Base-by-base conservation (phyloP, 2,329 filamentous ascomycete species). In the Diplodia mutila region DNA sequence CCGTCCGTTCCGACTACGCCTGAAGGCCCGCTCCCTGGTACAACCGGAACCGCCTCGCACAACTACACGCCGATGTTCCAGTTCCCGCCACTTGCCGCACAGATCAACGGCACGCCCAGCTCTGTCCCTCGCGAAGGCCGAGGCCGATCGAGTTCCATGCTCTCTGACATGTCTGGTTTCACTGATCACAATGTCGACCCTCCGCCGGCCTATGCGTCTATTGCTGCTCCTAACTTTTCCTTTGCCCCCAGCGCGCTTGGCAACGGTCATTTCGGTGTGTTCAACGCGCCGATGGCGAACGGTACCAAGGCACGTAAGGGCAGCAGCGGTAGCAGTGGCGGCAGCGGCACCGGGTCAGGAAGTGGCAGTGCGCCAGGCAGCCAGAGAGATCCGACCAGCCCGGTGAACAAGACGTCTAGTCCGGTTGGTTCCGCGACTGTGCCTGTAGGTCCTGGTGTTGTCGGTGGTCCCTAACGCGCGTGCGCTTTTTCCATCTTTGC, bases 1-100 rank as follows among this genome's bases (percentile, higher is more conserved):
- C 71, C 74, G 73, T 80, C 80, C 29, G 78, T 81, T 49, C 82
- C 82, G 37, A 79, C 79, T 0, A 88, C 86, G n/a, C 87, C 87
- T n/a, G 87, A 89, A 76, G 85, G 85, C 32, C 82, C 83, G 37
- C 77, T 88, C 16, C 85, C 86, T 27, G 85, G 85, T 67, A 86
- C 85, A 11, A 82, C 64, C 6, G 65, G 54, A 29, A 8, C 27
- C n/a, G 18, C 49, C 32, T 21, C 61, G 37, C 67, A 67, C 23
- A 73, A 76, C 25, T 78, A 77, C 72, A 73, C 75, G 25, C 67
- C 54, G n/a, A 76, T 74, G 70, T 79, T 77, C 71, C 76, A 77
- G 48, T 80, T 79, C 68, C 76, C 78, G 1, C 72, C 74, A 23
- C 67, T 76, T 64, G 71, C 75, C 23, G 69, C 70, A 6, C 74